Evolutionary conservation across 441 rosid species (phyloP).

Genomic region (Manihot esculenta): DNA sequence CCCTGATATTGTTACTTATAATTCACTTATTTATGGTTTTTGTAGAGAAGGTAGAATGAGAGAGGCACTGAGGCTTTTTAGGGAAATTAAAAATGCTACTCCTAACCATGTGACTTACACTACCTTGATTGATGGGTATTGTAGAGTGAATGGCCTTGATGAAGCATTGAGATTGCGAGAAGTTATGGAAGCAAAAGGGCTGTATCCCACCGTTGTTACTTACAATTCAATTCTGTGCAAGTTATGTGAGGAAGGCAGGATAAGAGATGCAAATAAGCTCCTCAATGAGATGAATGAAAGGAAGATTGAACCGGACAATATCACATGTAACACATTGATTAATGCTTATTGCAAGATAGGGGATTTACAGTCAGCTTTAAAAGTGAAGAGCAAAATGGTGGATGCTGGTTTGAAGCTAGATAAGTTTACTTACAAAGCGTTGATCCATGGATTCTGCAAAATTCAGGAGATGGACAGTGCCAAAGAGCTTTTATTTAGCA

Average conservation of each 20-base stretch:
- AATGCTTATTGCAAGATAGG: constrained; percentile 87
- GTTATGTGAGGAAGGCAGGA: constrained; percentile 78
- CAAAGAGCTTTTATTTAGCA: constrained; percentile 63
- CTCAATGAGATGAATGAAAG: constrained; percentile 78
- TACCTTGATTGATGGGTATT: constrained; percentile 88
- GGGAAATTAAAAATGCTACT: constrained; percentile 55
- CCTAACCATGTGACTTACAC: constrained; percentile 79
- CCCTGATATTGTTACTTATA: constrained; percentile 82
- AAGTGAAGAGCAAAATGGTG: constrained; percentile 75
- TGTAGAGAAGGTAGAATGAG: constrained; percentile 94
- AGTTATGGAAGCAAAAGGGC: constrained; percentile 69
- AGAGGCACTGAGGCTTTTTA: constrained; percentile 70
- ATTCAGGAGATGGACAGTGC: constrained; percentile 62
- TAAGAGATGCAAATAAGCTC: constrained; percentile 73
- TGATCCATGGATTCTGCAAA: constrained; percentile 88
- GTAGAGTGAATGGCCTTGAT: constrained; percentile 69
- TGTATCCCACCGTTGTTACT: constrained; percentile 68
- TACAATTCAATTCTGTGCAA: constrained; percentile 76
- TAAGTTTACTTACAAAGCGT: constrained; percentile 65
- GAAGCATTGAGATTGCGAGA: constrained; percentile 71
- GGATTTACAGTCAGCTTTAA: constrained; percentile 76
- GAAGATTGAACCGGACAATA: constrained; percentile 72
- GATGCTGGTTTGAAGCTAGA: constrained; percentile 74
- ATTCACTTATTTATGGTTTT: constrained; percentile 73
- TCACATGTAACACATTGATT: constrained; percentile 86